Conservation (phyloP, 1,139 yeast species). For the Taiozyma onychis region DNA sequence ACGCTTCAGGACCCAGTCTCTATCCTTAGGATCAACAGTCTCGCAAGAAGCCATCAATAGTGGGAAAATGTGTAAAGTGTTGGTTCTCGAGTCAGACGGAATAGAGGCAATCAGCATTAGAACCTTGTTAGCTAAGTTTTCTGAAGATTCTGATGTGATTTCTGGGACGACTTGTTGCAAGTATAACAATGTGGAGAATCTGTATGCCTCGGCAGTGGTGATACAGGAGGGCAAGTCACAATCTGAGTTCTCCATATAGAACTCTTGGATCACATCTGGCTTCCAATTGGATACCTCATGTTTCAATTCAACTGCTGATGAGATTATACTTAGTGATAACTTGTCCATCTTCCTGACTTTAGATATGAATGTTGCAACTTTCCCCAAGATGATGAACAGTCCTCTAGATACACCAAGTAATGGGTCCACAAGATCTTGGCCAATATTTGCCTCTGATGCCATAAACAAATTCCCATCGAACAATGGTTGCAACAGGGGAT, state of each 20-base stretch:
- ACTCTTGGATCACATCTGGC: conserved; percentile 36
- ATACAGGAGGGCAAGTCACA: conserved; percentile 57
- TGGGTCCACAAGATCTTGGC: conserved; percentile 46
- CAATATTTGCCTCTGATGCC: conserved; percentile 22
- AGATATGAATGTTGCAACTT: conserved; percentile 51
- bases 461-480: conserved; percentile 8
- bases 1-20: conserved; percentile 56
- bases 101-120: conserved; percentile 56
- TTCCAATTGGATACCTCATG: conserved; percentile 50
- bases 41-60: conserved; percentile 61
- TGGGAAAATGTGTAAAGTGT: conserved; percentile 59
- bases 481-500: conserved; percentile 6
- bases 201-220: conserved; percentile 65
- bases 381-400: conserved; percentile 56
- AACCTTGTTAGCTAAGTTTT: conserved; percentile 53
- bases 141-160: conserved; percentile 50
- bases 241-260: conserved; percentile 38
- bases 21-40: conserved; percentile 50
- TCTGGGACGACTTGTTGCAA: conserved; percentile 69
- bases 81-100: conserved; percentile 52
- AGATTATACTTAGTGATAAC: conserved; percentile 43
- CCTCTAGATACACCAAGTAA: conserved; percentile 62
- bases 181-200: conserved; percentile 52
- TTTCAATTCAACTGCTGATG: conserved; percentile 50
- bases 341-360: conserved; percentile 38